Evolutionary conservation across 2,329 filamentous ascomycete genomes (phyloP).

Genomic region (Trichoderma sp.): DNA sequence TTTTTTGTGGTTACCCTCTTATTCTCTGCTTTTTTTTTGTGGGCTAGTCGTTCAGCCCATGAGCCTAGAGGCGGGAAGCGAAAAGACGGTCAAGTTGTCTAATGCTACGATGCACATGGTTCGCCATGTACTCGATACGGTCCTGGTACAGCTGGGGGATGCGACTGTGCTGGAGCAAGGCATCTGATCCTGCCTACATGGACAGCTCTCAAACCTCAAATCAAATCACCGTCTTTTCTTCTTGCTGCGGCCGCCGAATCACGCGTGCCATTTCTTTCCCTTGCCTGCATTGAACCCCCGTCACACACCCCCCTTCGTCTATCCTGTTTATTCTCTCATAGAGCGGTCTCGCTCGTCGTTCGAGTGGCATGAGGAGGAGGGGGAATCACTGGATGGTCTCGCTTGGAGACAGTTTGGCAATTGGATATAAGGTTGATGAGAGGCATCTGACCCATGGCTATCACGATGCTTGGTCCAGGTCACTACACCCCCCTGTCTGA

Average conservation of each 20-base stretch:
- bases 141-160: neutral
- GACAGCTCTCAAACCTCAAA: neutral
- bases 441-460: slow-evolving; percentile 13
- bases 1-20: neutral
- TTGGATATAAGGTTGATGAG: slow-evolving; percentile 10
- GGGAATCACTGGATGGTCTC: neutral
- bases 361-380: neutral
- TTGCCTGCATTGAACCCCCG: neutral
- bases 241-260: neutral
- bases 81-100: slow-evolving; percentile 20
- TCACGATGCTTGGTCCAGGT: neutral
- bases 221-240: neutral
- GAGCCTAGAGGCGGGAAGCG: slow-evolving; percentile 4
- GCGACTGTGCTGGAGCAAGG: neutral
- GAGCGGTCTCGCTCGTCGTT: neutral
- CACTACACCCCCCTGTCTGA: neutral
- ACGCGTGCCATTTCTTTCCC: neutral
- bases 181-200: slow-evolving; percentile 14
- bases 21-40: slow-evolving; percentile 13
- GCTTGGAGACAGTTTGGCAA: neutral
- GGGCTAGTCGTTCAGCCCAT: slow-evolving; percentile 17
- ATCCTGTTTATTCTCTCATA: neutral
- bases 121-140: neutral
- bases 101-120: slow-evolving; percentile 1
- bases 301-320: neutral